Conservation (phyloP, 1,139 yeast genomes). For the Yamadazyma atmosphaerica region DNA sequence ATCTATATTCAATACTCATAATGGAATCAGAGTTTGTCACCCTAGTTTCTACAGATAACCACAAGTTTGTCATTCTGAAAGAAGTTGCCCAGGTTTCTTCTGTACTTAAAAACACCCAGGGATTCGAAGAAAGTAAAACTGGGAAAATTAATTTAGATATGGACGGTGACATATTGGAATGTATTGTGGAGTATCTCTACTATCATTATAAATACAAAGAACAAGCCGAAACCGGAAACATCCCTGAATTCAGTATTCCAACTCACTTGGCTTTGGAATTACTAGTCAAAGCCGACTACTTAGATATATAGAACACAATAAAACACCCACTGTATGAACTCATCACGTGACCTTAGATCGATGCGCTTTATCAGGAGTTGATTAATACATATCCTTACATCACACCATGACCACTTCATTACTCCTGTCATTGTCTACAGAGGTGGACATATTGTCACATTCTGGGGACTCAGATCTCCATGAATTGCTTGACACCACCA, state of each 20-base stretch:
- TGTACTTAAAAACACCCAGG: slow-evolving; percentile 70
- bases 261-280: slow-evolving; percentile 92
- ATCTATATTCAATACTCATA: too few species aligned
- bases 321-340: too few species aligned
- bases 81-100: slow-evolving; percentile 87
- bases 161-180: slow-evolving; percentile 72
- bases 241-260: slow-evolving; percentile 88
- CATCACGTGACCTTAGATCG: too few species aligned
- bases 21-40: slow-evolving; percentile 48
- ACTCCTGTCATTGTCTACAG: slow-evolving; percentile 28
- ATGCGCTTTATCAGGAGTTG: too few species aligned
- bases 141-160: slow-evolving; percentile 58
- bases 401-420: slow-evolving; percentile 9
- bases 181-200: slow-evolving; percentile 83
- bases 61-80: slow-evolving; percentile 60
- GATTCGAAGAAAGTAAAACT: slow-evolving; percentile 54
- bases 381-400: background rate
- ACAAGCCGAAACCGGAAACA: slow-evolving; percentile 52
- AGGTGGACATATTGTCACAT: slow-evolving; percentile 18
- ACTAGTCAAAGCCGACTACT: slow-evolving; percentile 86
- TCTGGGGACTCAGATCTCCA: slow-evolving; percentile 25
- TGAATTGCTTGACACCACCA: slow-evolving; percentile 25
- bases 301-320: slow-evolving; percentile 61
- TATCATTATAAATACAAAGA: slow-evolving; percentile 72
- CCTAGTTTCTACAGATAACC: slow-evolving; percentile 74